Conservation (phyloP, 306 rosid genomes). For the Myrica gale region DNA sequence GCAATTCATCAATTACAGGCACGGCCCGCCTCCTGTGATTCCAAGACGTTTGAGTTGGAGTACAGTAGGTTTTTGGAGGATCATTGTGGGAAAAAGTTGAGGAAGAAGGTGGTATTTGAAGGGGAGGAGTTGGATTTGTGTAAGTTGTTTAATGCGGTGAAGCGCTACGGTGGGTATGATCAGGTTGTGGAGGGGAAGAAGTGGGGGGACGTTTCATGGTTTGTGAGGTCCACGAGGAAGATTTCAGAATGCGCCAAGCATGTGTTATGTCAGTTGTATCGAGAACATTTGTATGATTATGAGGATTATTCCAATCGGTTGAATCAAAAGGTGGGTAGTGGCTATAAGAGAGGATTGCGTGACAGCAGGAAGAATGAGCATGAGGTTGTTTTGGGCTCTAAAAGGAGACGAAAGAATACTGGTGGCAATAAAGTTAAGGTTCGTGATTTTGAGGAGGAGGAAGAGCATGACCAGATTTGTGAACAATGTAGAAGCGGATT, state of each 20-base stretch:
- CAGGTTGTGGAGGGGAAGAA: conserved; percentile 73
- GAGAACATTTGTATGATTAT: conserved; percentile 84
- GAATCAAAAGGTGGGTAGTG: conserved; percentile 38
- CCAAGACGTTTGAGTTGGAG: conserved; percentile 82
- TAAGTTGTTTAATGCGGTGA: conserved; percentile 72
- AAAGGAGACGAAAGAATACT: conserved; percentile 48
- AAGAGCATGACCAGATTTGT: conserved; percentile 81
- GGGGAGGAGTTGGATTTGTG: conserved; percentile 89
- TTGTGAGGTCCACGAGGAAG: conserved; percentile 53
- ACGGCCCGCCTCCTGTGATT: conserved; percentile 70
- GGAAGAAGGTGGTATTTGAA: conserved; percentile 73
- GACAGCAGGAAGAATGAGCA: conserved; percentile 46
- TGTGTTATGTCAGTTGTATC: conserved; percentile 70
- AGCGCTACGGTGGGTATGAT: conserved; percentile 83
- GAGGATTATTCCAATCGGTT: conserved; percentile 51
- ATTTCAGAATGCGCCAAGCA: conserved; percentile 84
- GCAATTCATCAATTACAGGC: conserved; percentile 91
- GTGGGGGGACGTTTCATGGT: conserved; percentile 84
- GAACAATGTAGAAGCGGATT: conserved; percentile 92
- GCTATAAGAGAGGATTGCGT: conserved; percentile 49
- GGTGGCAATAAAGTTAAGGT: conserved; percentile 46
- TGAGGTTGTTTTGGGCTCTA: conserved; percentile 36
- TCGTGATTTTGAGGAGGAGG: conserved; percentile 39
- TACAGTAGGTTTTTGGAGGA: conserved; percentile 78
- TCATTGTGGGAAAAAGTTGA: conserved; percentile 56